Evolutionary conservation across 164 flowering plant genomes (phyloP).

Genomic region (Cinnamomum chago): DNA sequence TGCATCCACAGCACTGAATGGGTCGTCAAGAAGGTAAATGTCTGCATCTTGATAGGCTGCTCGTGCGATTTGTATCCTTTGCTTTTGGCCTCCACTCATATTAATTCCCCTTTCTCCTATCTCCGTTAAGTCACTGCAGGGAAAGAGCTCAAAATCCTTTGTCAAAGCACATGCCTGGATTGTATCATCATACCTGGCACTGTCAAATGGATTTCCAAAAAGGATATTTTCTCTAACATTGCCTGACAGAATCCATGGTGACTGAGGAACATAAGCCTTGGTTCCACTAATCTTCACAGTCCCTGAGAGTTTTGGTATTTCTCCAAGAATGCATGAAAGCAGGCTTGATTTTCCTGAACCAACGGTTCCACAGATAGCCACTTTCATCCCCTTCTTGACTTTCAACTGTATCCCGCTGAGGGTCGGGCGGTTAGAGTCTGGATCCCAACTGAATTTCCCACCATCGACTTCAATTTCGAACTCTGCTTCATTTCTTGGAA

Average conservation of each 20-base stretch:
- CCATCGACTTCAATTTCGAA: slow-evolving; percentile 46
- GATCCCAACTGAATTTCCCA: slow-evolving; percentile 79
- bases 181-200: slow-evolving; percentile 52
- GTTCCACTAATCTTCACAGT: slow-evolving; percentile 70
- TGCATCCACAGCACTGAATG: slow-evolving; percentile 99
- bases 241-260: slow-evolving; percentile 92
- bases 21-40: slow-evolving; percentile 91
- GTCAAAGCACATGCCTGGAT: slow-evolving; percentile 76
- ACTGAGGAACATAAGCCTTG: slow-evolving; percentile 93
- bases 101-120: slow-evolving; percentile 98
- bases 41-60: slow-evolving; percentile 96
- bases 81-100: slow-evolving; percentile 99
- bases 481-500: slow-evolving; percentile 46
- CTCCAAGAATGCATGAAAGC: slow-evolving; percentile 81
- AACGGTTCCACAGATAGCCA: slow-evolving; percentile 89
- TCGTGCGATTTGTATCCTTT: slow-evolving; percentile 93
- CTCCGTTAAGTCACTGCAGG: slow-evolving; percentile 78
- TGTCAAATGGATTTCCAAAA: slow-evolving; percentile 63
- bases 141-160: slow-evolving; percentile 86
- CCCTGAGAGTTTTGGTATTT: slow-evolving; percentile 69
- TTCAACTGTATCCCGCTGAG: slow-evolving; percentile 53
- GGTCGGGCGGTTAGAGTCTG: slow-evolving; percentile 44
- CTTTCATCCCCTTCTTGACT: slow-evolving; percentile 83
- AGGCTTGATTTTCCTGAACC: slow-evolving; percentile 96
- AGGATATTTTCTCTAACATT: slow-evolving; percentile 77